These are phyloP conservation scores for Gypsophila paniculata DNA, from an alignment of 179 eudicot genomes.

Conservation along the genomic window DNA sequence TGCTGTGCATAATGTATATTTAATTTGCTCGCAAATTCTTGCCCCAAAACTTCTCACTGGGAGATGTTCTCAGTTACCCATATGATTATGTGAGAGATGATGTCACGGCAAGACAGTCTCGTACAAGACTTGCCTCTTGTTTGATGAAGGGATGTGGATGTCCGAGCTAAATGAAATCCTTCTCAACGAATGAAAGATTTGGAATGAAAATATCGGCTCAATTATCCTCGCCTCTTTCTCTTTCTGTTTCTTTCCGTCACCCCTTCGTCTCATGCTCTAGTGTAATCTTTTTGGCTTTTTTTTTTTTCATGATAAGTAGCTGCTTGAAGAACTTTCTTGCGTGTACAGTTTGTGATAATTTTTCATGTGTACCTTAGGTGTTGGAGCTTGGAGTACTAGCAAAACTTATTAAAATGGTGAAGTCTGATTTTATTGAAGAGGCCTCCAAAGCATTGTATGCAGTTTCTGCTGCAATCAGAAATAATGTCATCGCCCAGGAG, in stretches of 20 bases:
- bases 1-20: not conserved
- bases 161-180: too few relatives aligned
- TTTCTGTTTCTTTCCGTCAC: too few relatives aligned
- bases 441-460: constrained; percentile 84
- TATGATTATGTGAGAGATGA: too few relatives aligned
- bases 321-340: not conserved
- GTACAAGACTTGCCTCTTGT: too few relatives aligned
- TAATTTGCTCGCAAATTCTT: not conserved
- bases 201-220: too few relatives aligned
- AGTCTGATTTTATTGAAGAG: constrained; percentile 61
- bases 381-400: constrained; percentile 55
- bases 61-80: too few relatives aligned
- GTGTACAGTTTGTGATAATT: not conserved
- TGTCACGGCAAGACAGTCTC: too few relatives aligned
- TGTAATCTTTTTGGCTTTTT: not conserved
- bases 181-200: too few relatives aligned
- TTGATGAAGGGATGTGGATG: too few relatives aligned
- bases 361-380: constrained; percentile 38
- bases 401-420: constrained; percentile 67
- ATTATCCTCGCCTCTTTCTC: too few relatives aligned
- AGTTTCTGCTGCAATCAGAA: constrained; percentile 82
- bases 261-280: too few relatives aligned
- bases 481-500: constrained; percentile 58
- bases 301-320: not conserved
- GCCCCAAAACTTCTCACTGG: too few relatives aligned